Evolutionary conservation across 257 asterid species (phyloP).

Genomic region (Gynochthodes officinalis): DNA sequence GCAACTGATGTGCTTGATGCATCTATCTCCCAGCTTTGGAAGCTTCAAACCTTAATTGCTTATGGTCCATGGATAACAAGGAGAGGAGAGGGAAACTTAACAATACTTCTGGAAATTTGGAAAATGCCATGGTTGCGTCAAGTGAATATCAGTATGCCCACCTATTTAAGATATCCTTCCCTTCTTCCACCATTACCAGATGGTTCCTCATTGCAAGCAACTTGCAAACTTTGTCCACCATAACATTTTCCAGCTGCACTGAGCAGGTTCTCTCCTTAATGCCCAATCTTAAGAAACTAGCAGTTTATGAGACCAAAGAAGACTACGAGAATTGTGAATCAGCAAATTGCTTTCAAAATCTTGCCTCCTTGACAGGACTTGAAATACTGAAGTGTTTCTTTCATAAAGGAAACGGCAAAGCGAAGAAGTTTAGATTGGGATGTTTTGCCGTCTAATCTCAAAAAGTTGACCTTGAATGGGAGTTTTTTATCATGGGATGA

Average conservation of each 20-base stretch:
- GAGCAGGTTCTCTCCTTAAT: conserved; percentile 9
- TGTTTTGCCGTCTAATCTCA: neutral
- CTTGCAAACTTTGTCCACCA: conserved; percentile 22
- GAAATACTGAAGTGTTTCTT: conserved; percentile 9
- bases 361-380: neutral
- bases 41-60: conserved; percentile 30
- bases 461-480: neutral
- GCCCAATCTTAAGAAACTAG: conserved; percentile 33
- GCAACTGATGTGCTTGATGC: conserved; percentile 18
- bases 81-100: neutral
- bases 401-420: neutral
- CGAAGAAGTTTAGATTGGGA: neutral
- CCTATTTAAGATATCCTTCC: conserved; percentile 13
- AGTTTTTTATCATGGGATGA: neutral
- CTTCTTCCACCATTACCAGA: neutral
- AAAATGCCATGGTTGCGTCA: conserved; percentile 30
- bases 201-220: neutral
- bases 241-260: conserved; percentile 25
- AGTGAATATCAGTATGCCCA: conserved; percentile 20
- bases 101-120: conserved; percentile 23
- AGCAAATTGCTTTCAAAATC: neutral
- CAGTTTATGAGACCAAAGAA: conserved; percentile 21
- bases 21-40: conserved; percentile 2
- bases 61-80: conserved; percentile 14
- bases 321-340: neutral